Percentiles rank a stretch among this genome's conserved stretches.
Evolutionary conservation across 1,284 basidiomycete species (phyloP).

Genomic region (Pseudozyma sp.): DNA sequence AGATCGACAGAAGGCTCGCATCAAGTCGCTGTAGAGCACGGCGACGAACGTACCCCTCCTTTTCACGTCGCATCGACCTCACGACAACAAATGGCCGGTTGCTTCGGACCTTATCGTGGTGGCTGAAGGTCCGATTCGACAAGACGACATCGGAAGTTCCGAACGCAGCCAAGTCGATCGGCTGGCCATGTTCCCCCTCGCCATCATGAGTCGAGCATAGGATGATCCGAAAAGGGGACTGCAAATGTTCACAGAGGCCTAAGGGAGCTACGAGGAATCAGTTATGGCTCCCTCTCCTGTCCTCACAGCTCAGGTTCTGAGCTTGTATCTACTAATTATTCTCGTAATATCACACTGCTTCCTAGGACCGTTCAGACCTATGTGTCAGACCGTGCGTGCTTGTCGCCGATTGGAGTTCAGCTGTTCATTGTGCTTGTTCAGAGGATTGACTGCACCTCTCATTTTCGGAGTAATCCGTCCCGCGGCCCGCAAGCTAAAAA

Average conservation of each 20-base stretch:
- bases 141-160: conserved; percentile 1
- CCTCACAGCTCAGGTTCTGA: conserved; percentile 3
- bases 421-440: no score
- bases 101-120: no score
- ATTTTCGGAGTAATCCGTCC: no score
- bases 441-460: no score
- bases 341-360: conserved; percentile 8
- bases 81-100: not conserved
- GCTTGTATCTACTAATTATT: conserved; percentile 16
- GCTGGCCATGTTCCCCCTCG: no score
- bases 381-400: not conserved
- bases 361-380: not conserved
- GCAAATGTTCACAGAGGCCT: not conserved
- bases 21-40: conserved; percentile 24
- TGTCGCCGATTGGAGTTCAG: not conserved
- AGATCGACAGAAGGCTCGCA: conserved; percentile 46
- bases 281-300: conserved; percentile 5
- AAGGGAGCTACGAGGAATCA: not conserved
- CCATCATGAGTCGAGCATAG: no score
- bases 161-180: not conserved
- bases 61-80: not conserved
- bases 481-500: no score
- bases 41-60: not conserved
- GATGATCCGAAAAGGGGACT: no score
- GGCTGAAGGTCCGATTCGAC: not conserved